Evolutionary conservation across 495 filamentous ascomycete genomes (phyloP).

Genomic region (Trichoderma gamsii): DNA sequence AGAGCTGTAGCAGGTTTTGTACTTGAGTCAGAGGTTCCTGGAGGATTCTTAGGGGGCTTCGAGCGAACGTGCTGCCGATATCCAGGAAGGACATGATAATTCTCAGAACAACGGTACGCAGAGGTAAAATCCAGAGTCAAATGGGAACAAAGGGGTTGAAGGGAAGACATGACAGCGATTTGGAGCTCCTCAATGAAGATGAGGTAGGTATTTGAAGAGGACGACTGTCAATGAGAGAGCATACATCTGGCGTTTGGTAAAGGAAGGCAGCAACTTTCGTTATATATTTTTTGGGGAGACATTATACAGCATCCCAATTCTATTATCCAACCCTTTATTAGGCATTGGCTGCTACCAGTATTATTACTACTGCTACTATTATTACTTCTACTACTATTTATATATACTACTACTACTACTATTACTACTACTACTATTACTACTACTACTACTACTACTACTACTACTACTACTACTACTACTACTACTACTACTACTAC

Average conservation of each 20-base stretch:
- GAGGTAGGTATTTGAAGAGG: constrained; percentile 27
- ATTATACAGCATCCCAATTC: too few species aligned
- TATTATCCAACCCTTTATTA: too few species aligned
- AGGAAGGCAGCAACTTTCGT: not conserved
- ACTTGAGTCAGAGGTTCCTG: constrained; percentile 33
- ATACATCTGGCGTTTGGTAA: not conserved
- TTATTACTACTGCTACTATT: too few species aligned
- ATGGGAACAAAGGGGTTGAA: constrained; percentile 30
- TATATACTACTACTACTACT: too few species aligned
- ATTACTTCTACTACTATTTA: too few species aligned
- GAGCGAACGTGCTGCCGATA: not conserved
- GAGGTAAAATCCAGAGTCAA: constrained; percentile 19
- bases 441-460: too few species aligned
- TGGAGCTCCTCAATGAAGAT: constrained; percentile 59
- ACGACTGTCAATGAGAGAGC: not conserved
- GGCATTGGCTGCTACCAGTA: too few species aligned
- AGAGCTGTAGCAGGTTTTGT: constrained; percentile 35
- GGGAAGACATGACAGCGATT: constrained; percentile 53
- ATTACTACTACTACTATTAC: too few species aligned
- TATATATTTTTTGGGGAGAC: too few species aligned
- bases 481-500: too few species aligned
- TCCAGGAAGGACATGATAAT: not conserved
- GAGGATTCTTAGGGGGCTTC: constrained; percentile 9
- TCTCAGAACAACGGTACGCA: not conserved
- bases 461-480: too few species aligned